These are phyloP conservation scores for Botryosphaeria dothidea DNA, from an alignment of 2,329 filamentous ascomycete species.

Conservation along the genomic window DNA sequence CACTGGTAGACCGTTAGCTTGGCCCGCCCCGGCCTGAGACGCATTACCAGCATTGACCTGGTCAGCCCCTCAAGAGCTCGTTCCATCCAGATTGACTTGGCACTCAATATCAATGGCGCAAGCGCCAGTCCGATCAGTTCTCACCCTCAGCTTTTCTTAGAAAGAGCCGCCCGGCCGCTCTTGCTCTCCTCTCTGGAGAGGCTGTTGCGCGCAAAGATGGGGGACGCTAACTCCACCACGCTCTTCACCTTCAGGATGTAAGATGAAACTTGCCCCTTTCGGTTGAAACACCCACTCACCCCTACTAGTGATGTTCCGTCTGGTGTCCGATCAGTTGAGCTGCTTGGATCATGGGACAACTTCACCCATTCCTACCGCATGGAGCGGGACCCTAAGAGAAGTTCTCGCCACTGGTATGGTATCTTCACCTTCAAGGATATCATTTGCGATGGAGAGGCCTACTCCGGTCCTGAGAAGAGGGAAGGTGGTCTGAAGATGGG, in stretches of 20 bases:
- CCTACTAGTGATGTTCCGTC: slow-evolving; percentile 35
- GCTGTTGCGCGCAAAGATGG: slow-evolving; percentile 4
- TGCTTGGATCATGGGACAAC: slow-evolving; percentile 95
- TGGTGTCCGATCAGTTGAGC: slow-evolving; percentile 67
- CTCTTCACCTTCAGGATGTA: slow-evolving; percentile 63
- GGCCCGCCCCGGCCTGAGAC: not conserved
- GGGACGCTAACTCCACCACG: slow-evolving; percentile 49
- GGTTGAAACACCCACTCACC: slow-evolving; percentile 26
- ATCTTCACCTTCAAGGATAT: slow-evolving; percentile 87
- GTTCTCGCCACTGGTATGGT: slow-evolving; percentile 78
- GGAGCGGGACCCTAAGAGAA: slow-evolving; percentile 75
- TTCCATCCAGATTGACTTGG: slow-evolving; percentile 10
- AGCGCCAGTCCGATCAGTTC: not conserved
- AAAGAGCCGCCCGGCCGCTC: not conserved
- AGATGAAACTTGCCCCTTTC: slow-evolving; percentile 27
- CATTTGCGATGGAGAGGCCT: slow-evolving; percentile 71
- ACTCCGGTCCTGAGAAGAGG: slow-evolving; percentile 56
- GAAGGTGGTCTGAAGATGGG: slow-evolving; percentile 88
- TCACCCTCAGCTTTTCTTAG: not conserved
- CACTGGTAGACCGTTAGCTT: not conserved
- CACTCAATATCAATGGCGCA: slow-evolving; percentile 4
- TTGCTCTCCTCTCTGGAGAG: not conserved
- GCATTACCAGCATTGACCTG: not conserved
- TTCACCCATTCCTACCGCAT: slow-evolving; percentile 78
- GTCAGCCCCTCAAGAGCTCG: not conserved